Evolutionary conservation across 2,329 filamentous ascomycete genomes (phyloP).

Genomic region (Beauveria varroae): DNA sequence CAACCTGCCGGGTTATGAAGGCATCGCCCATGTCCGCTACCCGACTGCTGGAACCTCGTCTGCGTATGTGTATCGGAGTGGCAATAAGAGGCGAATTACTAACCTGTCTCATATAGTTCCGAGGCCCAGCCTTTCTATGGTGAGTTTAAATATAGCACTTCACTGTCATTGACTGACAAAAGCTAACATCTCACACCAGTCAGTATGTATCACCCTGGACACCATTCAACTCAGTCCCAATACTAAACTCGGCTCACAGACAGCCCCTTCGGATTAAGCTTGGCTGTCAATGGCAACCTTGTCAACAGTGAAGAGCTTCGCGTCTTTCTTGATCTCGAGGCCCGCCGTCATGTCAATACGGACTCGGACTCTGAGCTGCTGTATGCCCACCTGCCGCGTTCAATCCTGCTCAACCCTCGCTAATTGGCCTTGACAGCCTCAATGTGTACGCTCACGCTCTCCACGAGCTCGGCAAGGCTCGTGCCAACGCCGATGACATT

Average conservation of each 20-base stretch:
- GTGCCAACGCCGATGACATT: slow-evolving; percentile 70
- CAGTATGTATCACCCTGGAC: not conserved
- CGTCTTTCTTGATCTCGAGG: slow-evolving; percentile 66
- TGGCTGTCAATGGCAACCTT: slow-evolving; percentile 83
- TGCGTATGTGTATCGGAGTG: slow-evolving; percentile 21
- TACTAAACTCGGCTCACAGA: slow-evolving; percentile 42
- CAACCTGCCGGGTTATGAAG: not conserved
- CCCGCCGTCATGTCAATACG: slow-evolving; percentile 82
- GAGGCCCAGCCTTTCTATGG: slow-evolving; percentile 89
- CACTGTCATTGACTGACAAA: not conserved
- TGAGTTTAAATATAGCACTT: not conserved
- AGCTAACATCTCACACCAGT: not conserved
- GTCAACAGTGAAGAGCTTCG: slow-evolving; percentile 67
- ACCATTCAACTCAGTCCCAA: not conserved
- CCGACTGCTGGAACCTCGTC: slow-evolving; percentile 77
- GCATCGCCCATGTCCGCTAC: slow-evolving; percentile 75
- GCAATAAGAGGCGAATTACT: not conserved
- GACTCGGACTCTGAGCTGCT: slow-evolving; percentile 84
- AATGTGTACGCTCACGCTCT: slow-evolving; percentile 83
- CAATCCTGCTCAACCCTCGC: not conserved
- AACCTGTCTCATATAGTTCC: slow-evolving; percentile 42
- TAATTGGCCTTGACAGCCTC: slow-evolving; percentile 34
- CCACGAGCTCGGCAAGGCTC: slow-evolving; percentile 71
- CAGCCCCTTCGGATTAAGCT: slow-evolving; percentile 46
- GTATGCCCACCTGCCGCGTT: slow-evolving; percentile 14